Percentiles rank a stretch among this genome's conserved stretches.
phyloP scores from a whole-genome alignment of 2,329 filamentous ascomycete species.

The Aspergillus phoenicis region DNA sequence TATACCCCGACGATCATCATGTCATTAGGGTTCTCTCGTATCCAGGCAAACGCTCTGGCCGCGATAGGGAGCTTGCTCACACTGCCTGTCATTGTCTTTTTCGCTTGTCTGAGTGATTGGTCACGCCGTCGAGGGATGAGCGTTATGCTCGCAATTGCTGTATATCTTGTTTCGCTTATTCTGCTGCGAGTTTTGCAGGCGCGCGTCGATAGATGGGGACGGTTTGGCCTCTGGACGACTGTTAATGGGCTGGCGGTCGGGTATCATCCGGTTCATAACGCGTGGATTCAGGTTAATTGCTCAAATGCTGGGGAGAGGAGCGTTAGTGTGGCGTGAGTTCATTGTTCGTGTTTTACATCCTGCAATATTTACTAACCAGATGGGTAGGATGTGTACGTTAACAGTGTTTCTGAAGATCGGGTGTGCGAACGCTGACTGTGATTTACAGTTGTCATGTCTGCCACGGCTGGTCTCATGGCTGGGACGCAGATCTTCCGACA shows the following conservation, averaged over 20 bases:
- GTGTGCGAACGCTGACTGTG: background rate
- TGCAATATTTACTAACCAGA: slow-evolving; percentile 19
- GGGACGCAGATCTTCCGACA: slow-evolving; percentile 55
- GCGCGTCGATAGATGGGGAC: slow-evolving; percentile 51
- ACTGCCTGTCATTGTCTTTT: slow-evolving; percentile 52
- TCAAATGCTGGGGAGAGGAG: slow-evolving; percentile 50
- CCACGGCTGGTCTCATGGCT: slow-evolving; percentile 54
- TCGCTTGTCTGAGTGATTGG: slow-evolving; percentile 53
- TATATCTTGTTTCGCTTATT: slow-evolving; percentile 51
- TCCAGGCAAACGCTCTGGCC: slow-evolving; percentile 52
- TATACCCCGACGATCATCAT: slow-evolving; percentile 49
- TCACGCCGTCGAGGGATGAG: slow-evolving; percentile 48
- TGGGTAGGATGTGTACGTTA: slow-evolving; percentile 34
- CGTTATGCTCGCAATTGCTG: slow-evolving; percentile 50
- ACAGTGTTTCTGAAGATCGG: background rate
- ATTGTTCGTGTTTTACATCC: background rate
- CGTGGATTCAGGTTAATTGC: slow-evolving; percentile 58
- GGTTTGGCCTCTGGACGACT: slow-evolving; percentile 55
- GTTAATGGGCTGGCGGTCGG: slow-evolving; percentile 56
- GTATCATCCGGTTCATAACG: slow-evolving; percentile 58
- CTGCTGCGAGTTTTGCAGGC: slow-evolving; percentile 47
- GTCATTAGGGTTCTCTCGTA: slow-evolving; percentile 50
- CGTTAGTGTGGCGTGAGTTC: slow-evolving; percentile 52
- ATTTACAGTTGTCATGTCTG: slow-evolving; percentile 49
- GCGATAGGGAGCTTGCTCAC: slow-evolving; percentile 47